Conservation (phyloP, 2,329 filamentous ascomycete species). For the Fusarium sp. region DNA sequence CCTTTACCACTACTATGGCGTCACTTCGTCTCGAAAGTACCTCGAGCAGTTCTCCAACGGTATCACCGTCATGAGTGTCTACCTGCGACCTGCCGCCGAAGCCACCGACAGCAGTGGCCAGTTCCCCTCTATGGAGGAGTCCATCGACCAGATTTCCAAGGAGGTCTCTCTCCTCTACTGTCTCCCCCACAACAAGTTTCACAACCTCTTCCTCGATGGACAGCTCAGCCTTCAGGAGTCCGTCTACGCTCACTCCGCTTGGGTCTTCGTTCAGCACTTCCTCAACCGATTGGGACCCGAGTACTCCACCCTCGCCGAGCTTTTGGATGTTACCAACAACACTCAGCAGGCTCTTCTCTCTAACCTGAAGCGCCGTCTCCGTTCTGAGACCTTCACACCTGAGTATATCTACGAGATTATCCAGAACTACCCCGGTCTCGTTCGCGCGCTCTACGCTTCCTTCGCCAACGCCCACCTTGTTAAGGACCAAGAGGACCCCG, state of each 20-base stretch:
- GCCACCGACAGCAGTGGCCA: slow-evolving; percentile 57
- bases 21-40: slow-evolving; percentile 96
- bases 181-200: slow-evolving; percentile 96
- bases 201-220: slow-evolving; percentile 86
- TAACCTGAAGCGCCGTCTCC: slow-evolving; percentile 94
- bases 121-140: slow-evolving; percentile 80
- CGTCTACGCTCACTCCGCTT: slow-evolving; percentile 96
- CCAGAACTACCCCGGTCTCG: slow-evolving; percentile 85
- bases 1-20: slow-evolving; percentile 97
- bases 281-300: slow-evolving; percentile 93
- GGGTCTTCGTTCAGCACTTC: slow-evolving; percentile 98
- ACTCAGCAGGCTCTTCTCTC: slow-evolving; percentile 87
- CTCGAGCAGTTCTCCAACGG: slow-evolving; percentile 99
- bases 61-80: slow-evolving; percentile 96
- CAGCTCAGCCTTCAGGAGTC: slow-evolving; percentile 94
- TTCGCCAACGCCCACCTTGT: slow-evolving; percentile 88
- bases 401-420: slow-evolving; percentile 99
- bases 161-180: slow-evolving; percentile 97
- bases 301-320: slow-evolving; percentile 85
- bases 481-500: slow-evolving; percentile 62
- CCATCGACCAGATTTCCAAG: slow-evolving; percentile 99
- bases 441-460: slow-evolving; percentile 87
- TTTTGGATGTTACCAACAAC: slow-evolving; percentile 84
- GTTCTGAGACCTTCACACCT: slow-evolving; percentile 96
- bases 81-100: slow-evolving; percentile 79